These are phyloP conservation scores for Fusarium pseudonygamai DNA, from an alignment of 2,329 filamentous ascomycete genomes.

Conservation along the genomic window DNA sequence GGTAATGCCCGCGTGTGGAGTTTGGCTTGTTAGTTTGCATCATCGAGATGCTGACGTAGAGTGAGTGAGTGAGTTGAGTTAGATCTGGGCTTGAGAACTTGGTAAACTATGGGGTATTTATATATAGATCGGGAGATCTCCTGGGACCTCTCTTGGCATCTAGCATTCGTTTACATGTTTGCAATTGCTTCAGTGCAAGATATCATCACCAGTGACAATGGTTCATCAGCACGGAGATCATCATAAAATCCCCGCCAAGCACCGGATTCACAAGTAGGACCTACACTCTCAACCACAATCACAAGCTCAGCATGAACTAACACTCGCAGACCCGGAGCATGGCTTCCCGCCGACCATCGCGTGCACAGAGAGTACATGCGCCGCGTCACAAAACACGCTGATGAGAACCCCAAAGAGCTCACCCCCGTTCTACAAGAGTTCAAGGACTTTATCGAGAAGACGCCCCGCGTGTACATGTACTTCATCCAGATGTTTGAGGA, in stretches of 20 bases:
- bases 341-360: conserved; percentile 71
- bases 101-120: neutral
- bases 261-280: conserved; percentile 57
- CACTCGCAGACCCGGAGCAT: conserved; percentile 59
- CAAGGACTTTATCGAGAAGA: conserved; percentile 70
- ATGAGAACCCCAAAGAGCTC: conserved; percentile 60
- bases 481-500: conserved; percentile 75
- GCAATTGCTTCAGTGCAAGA: neutral
- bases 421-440: conserved; percentile 72
- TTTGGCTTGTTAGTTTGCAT: conserved; percentile 26
- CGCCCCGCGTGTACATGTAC: conserved; percentile 72
- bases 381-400: conserved; percentile 63
- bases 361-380: conserved; percentile 71
- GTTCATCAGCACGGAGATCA: conserved; percentile 61
- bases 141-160: neutral
- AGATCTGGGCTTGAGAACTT: neutral
- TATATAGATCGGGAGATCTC: neutral
- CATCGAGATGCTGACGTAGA: conserved; percentile 38
- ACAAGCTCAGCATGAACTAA: neutral
- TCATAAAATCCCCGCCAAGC: conserved; percentile 60
- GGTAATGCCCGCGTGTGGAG: conserved; percentile 11
- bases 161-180: neutral
- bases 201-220: conserved; percentile 48
- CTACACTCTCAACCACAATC: neutral
- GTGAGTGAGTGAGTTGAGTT: neutral